Base-by-base conservation (phyloP, 2,329 filamentous ascomycete genomes). In the Neospermospora avenae region DNA sequence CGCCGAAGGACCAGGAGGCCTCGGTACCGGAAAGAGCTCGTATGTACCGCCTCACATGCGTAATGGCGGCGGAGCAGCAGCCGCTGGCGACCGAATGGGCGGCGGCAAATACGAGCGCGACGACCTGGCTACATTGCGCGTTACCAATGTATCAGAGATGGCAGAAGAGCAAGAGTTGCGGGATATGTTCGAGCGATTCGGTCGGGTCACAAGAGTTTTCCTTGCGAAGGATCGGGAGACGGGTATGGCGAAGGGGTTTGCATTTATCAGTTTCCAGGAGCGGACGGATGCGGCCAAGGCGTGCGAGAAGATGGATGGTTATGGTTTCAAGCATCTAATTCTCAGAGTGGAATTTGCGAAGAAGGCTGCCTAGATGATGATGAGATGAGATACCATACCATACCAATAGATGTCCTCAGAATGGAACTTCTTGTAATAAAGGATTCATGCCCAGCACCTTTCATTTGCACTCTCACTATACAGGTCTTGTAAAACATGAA, bases 91-190 rank as follows among this genome's bases (percentile, higher is more conserved):
- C 79, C 85, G 89, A 74, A 96, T 97, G 91, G 84, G 83, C 59
- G 75, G 79, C 69, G 89, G 91, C 79, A 97, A 96, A 79, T 97
- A 88, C 67, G 95, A 99, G 80, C 84, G 96, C 74, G 95, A 99
- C 79, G 95, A 99, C 78, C 78, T 97, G 72, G 95, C 95, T 63
- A 99, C 95, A 62, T 85, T 99, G 74, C 87, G 95, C 77, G 95
- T 99, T 70, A 99, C 95, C 70, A 99, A 99, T 81, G 95, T 96
- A 65, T 96, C 91, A 75, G 95, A 99, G 77, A 90, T 98, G 83
- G 95, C 95, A 67, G 95, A 99, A 77, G 95, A 99, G 78, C 81
- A 85, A 75, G 95, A 99, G 77, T 83, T 99, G 68, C 90, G 95
- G 74, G 92, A 96, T 76, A 93, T 99, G 86, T 99, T 99, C 81